Conservation (phyloP, 768 basidiomycete genomes). For the Auricularia heimuer region DNA sequence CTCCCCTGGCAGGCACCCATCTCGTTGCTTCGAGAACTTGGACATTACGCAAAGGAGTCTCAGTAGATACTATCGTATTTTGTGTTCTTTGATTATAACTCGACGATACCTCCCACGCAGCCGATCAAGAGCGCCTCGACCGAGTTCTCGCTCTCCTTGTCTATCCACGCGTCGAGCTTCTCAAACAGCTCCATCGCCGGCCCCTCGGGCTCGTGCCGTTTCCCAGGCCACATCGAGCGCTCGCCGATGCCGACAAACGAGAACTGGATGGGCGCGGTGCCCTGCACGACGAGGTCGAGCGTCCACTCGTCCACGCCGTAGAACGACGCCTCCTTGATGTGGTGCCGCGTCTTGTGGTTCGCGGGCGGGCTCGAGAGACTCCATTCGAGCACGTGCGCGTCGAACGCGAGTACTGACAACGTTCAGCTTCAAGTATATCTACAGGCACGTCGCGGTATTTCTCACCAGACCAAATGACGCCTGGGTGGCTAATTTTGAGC, state of each 20-base stretch:
- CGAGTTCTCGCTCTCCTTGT: conserved; percentile 46
- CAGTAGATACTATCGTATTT: background rate
- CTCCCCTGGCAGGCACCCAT: too few species aligned
- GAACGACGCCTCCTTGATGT: conserved; percentile 86
- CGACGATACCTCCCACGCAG: conserved; percentile 53
- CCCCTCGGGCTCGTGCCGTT: conserved; percentile 36
- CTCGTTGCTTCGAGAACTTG: too few species aligned
- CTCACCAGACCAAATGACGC: conserved; percentile 77
- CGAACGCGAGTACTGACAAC: conserved; percentile 68
- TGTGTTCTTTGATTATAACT: conserved; percentile 23
- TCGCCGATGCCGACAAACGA: conserved; percentile 80
- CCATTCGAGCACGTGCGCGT: conserved; percentile 84
- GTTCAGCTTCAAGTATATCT: conserved; percentile 1
- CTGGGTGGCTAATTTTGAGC: conserved; percentile 64
- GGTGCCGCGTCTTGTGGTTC: conserved; percentile 64
- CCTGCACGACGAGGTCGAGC: conserved; percentile 58
- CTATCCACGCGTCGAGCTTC: conserved; percentile 65
- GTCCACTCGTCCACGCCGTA: conserved; percentile 67
- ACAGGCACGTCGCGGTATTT: conserved; percentile 3
- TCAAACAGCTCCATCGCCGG: conserved; percentile 66
- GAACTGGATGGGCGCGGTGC: conserved; percentile 33
- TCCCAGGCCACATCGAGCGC: conserved; percentile 78
- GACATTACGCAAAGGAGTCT: too few species aligned
- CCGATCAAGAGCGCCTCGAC: conserved; percentile 64
- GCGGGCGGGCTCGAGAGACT: conserved; percentile 73